Evolutionary conservation across 352 stramenopile genomes (phyloP), one percentile per base, ranked within the genome.

Genomic region (Globisporangium lucens): DNA sequence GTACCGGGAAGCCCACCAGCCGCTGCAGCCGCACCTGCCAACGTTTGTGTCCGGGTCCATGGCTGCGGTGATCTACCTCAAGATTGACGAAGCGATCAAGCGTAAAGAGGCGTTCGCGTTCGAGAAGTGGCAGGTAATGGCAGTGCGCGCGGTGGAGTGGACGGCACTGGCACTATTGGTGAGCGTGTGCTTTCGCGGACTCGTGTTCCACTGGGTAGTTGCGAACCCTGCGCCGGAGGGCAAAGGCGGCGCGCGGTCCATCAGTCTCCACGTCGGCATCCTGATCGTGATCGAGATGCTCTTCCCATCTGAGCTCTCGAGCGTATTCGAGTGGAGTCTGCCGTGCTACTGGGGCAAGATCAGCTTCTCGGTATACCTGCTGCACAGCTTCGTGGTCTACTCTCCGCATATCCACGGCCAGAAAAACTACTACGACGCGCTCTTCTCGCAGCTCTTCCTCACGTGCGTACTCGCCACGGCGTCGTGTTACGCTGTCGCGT

Each of bases 11-110:
- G 74, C 63, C 43, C 75, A 82, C 70, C 63, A 71, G 56, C 65
- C 64, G 7, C 47, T 81, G 47, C 41, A 43, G 10, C 72, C 75
- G 10, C 75, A 79, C 36, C 60, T 81, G 7, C 63, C 67, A 17
- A 79, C 75, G 4, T 79, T 81, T 47, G n/a, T 87, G 12, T 72
- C 68, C 0, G 76, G 78, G 10, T 87, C 76, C 2, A 47, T 84
- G 3, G 69, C 63, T 9, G 78, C 76, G 30, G 33, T 80, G 9
- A 41, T 80, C 1, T 84, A 73, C 38, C 43, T 68, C 2, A 74
- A 73, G 29, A 2, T 75, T 46, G 67, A 79, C 17, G 10, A 49
- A 1, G 65, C 43, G 49, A 72, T 81, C 4, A 67, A 60, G 24
- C 58, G 57, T 24, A 65, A 60, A 22, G 36, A 15, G 36, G 7